A percentile compares a stretch with the other conserved stretches of the same genome.
Conservation (phyloP, 495 filamentous ascomycete species). For the Aspergillus heteromorphus region DNA sequence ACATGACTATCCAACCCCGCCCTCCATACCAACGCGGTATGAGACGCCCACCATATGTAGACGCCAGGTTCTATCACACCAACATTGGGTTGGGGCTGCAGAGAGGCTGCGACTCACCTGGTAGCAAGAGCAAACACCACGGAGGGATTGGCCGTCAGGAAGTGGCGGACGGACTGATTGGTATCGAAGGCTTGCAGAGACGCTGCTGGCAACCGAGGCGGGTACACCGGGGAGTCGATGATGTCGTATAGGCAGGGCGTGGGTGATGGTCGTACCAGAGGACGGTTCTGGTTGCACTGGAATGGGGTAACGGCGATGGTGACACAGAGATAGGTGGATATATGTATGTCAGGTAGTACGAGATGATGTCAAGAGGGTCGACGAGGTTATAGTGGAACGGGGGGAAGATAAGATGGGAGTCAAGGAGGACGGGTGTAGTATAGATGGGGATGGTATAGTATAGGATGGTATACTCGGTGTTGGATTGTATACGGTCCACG, state of each 20-base stretch:
- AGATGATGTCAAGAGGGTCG: not conserved
- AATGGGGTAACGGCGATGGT: slow-evolving; percentile 8
- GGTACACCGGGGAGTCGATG: slow-evolving; percentile 1
- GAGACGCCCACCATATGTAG: not conserved
- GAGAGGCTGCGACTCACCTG: not conserved
- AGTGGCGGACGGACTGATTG: not conserved
- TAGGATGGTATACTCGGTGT: too few species aligned
- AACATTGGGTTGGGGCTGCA: not conserved
- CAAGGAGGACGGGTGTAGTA: too few species aligned
- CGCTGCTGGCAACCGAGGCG: slow-evolving; percentile 6
- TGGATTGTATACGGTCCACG: slow-evolving; percentile 1
- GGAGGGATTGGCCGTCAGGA: not conserved
- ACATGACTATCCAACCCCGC: not conserved
- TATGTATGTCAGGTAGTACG: not conserved
- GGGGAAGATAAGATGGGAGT: too few species aligned
- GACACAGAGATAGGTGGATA: slow-evolving; percentile 11
- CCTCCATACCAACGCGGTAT: not conserved
- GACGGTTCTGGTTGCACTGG: not conserved
- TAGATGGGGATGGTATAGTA: too few species aligned
- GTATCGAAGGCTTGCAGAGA: not conserved
- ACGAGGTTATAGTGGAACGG: too few species aligned
- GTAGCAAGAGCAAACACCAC: not conserved
- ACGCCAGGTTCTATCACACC: not conserved
- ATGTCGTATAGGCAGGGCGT: not conserved
- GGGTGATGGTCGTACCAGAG: not conserved